Evolutionary conservation across 352 stramenopile species (phyloP), one percentile per base, ranked within the genome.

Genomic region (Globisporangium nagaii): DNA sequence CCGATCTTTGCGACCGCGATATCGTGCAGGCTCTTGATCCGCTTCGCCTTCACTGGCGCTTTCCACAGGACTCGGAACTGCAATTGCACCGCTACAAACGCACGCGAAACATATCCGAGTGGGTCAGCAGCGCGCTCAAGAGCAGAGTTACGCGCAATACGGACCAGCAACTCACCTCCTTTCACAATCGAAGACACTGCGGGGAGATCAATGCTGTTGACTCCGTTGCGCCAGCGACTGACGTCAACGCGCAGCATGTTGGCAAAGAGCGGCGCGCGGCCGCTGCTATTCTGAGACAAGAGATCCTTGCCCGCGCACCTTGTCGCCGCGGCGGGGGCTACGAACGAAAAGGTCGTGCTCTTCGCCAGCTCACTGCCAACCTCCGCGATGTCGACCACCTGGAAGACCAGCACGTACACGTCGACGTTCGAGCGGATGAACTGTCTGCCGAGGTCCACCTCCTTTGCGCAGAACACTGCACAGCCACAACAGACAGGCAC

Each of bases 341-440:
- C 36, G 54, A 91, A 91, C 40, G 45, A 55, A 47, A 77, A 84
- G 19, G 60, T 39, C 3, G 61, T 46, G 50, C 77, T 50, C 12
- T 47, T 48, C 31, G 58, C 48, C 32, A 89, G 68, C 25, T 69
- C 46, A 8, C 79, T 66, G 1, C 61, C 66, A 15, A 77, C 48
- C 13, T 87, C 71, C 22, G 60, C 73, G 49, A 87, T 78, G 43
- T 84, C 73, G 32, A 89, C 70, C 39, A 88, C 68, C 43, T 91
- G 81, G 55, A 89, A 83, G 4, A 65, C 56, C 42, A 80, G n/a
- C 13, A 88, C 46, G 45, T 57, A 71, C n/a, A 88, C 68, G 45
- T 80, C 69, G 15, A 75, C 63, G 5, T 56, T 49, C 7, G 67
- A 49, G 10, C 62, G 65, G 19, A 85, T 52, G 28, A 85, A 81